phyloP scores from a whole-genome alignment of 495 filamentous ascomycete genomes.

The Neurospora sp. region DNA sequence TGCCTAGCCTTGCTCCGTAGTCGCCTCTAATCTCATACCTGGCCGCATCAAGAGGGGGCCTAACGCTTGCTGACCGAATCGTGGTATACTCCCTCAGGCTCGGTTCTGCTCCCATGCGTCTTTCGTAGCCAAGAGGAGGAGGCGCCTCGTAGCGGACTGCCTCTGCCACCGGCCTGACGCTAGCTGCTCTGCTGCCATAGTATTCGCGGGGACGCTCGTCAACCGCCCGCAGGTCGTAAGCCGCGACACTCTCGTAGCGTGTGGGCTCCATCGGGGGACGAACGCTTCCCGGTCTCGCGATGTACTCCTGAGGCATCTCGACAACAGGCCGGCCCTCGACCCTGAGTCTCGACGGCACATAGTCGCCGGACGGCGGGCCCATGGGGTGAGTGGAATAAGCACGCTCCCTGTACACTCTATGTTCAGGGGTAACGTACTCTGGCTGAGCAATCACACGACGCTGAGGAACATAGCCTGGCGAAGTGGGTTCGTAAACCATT shows the following conservation, averaged over 20 bases:
- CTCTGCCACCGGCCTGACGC: conserved; percentile 41
- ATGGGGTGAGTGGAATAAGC: conserved; percentile 36
- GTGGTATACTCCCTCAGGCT: conserved; percentile 15
- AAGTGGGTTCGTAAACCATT: conserved; percentile 34
- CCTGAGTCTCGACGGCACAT: conserved; percentile 27
- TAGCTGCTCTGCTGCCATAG: conserved; percentile 38
- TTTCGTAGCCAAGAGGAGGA: conserved; percentile 26
- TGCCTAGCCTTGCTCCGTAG: conserved; percentile 20
- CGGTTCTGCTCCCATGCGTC: conserved; percentile 38
- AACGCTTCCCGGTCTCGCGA: conserved; percentile 48
- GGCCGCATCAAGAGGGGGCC: conserved; percentile 6
- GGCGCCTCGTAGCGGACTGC: conserved; percentile 43
- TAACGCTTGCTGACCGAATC: conserved; percentile 18
- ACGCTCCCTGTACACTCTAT: conserved; percentile 40
- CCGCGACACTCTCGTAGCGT: conserved; percentile 7
- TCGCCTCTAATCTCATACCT: conserved; percentile 16
- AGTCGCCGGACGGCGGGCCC: conserved; percentile 30
- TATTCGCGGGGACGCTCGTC: conserved; percentile 39
- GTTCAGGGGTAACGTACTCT: conserved; percentile 35
- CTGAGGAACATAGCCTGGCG: conserved; percentile 27
- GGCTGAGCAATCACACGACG: conserved; percentile 44
- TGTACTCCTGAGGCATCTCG: conserved; percentile 40
- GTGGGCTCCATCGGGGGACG: conserved; percentile 29
- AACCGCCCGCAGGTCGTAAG: conserved; percentile 19
- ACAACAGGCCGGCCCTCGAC: conserved; percentile 21